Evolutionary conservation across 441 rosid species (phyloP), one percentile per base, ranked within the genome.

Genomic region (Adansonia rubrostipa): DNA sequence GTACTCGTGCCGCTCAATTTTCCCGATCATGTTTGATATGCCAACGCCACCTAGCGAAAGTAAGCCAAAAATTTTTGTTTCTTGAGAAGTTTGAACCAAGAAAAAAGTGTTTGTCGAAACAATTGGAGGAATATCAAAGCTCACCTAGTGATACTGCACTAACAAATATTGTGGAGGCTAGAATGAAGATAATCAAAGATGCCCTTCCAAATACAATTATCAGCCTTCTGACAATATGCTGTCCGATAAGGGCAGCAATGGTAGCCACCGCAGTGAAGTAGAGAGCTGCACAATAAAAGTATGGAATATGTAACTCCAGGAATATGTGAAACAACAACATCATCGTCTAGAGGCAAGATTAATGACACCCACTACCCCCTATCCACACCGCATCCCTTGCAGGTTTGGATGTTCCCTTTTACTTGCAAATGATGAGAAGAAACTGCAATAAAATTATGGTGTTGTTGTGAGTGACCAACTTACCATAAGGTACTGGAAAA

Each of bases 401-500:
- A 44, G 53, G 33, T 17, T 19, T 5, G 7, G 5, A 10, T 4
- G 47, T 44, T 67, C 15, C 54, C 47, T 19, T 58, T 47, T 4
- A 68, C 40, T 45, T 58, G 33, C 15, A 10, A 8, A 74, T 8
- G 24, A 10, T 24, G 45, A 71, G 5, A 22, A 64, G 36, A 67
- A 17, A 19, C 15, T 42, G 10, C 28, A 9, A 67, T 17, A 3
- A 64, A 65, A 36, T 19, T 2, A 8, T 66, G 7, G 0, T 36
- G 62, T 20, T 48, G 15, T 6, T 20, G 9, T 63, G 53, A 62
- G 58, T 36, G 19, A 44, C 45, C 3, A 56, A 66, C 82, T 82
- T 78, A 91, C 93, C 91, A 19, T 86, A 91, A 8, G 93, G 93
- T 71, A 91, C 86, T 1, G 95, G 95, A 80, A 91, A 91, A 19